Evolutionary conservation across 345 rosid species (phyloP), one percentile per base, ranked within the genome.

Genomic region (Schrenkiella parvula): DNA sequence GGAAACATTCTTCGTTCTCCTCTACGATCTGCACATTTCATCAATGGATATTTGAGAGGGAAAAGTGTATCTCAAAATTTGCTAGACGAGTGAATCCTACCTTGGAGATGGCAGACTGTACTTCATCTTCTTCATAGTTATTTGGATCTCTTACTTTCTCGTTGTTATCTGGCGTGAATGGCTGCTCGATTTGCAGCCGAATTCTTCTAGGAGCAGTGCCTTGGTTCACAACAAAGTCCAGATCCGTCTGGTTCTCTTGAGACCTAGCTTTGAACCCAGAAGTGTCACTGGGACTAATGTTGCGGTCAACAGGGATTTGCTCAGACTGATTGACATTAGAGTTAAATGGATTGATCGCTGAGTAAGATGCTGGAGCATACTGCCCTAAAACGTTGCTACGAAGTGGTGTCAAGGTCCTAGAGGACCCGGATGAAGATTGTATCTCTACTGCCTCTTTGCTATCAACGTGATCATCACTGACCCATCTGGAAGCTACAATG

Each of bases 151-250:
- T 68, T 52, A 34, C 68, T 50, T 56, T 66, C 48, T 31, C 47
- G 34, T 35, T 46, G 19, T 57, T 65, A 55, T 25, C 31, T 2
- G 64, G 25, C 7, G 17, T 57, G 19, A 64, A 11, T 29, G 80
- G 34, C 19, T 0, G 43, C 9, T 62, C 42, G 1, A 53, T 51
- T 60, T 71, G 85, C 54, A 90, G 76, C 39, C 79, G 83, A 14
- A 88, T 52, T 81, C 95, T 82, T 80, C 89, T 85, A 37, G 82
- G 80, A 66, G 93, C 96, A 72, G 84, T 84, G 32, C 88, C 96
- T 68, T 86, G 91, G 72, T n/a, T 1, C 28, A 31, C 73, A 35
- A 55, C 35, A 64, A 55, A 77, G 64, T 72, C 82, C 0, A 73
- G 51, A 68, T 29, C 42, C 7, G 76, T 65, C 56, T 76, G 80